phyloP scores from a whole-genome alignment of 148 eudicot genomes.

The Agrostemma githago region DNA sequence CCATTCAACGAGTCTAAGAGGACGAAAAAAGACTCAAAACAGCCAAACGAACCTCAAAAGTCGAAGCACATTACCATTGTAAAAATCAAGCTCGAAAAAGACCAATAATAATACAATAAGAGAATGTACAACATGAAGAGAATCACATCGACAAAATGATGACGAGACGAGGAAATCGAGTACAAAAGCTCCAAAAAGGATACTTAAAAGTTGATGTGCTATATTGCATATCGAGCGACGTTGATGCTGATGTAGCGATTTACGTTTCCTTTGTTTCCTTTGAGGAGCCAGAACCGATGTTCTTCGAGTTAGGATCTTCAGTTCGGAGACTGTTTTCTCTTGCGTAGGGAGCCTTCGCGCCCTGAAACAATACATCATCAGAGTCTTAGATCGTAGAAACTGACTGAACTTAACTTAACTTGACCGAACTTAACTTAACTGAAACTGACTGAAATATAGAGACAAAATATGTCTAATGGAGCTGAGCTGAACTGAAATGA shows the following conservation, averaged over 20 bases:
- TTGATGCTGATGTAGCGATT: conserved; percentile 8
- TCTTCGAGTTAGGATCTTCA: conserved; percentile 34
- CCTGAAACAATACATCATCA: conserved; percentile 34
- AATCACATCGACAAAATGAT: conserved; percentile 1
- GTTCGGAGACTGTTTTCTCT: conserved; percentile 68
- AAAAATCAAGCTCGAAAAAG: conserved; percentile 8
- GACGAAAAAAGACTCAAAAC: no score
- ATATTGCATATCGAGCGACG: not conserved
- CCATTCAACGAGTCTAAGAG: no score
- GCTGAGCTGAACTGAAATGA: no score
- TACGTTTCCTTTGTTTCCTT: conserved; percentile 25
- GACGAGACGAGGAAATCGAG: not conserved
- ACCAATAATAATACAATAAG: not conserved
- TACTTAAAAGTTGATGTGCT: not conserved
- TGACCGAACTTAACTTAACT: no score
- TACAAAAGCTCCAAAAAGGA: not conserved
- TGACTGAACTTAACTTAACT: no score
- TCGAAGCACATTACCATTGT: conserved; percentile 8
- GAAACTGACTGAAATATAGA: no score
- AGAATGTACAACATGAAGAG: conserved; percentile 20
- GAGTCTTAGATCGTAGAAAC: not conserved
- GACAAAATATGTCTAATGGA: no score
- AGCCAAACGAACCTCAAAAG: no score
- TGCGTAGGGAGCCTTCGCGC: conserved; percentile 59
- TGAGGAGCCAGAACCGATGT: conserved; percentile 37